phyloP scores from a whole-genome alignment of 495 filamentous ascomycete species.

The Penicillium chermesinum region DNA sequence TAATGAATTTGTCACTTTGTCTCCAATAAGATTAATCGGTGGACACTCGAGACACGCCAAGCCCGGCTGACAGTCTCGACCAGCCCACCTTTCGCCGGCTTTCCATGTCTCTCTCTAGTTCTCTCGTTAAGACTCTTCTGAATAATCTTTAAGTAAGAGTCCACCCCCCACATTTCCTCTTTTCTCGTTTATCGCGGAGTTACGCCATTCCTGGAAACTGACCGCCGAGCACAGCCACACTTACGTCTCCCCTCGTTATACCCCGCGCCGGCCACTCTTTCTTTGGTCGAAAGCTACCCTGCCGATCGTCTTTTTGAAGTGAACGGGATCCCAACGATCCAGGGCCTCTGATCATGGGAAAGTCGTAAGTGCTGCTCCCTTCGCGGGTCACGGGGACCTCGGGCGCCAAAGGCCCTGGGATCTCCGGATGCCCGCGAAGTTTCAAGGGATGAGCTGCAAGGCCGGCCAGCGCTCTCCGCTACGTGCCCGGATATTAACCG shows the following conservation, averaged over 20 bases:
- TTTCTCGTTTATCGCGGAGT: conserved; percentile 1
- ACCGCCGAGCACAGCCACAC: conserved; percentile 23
- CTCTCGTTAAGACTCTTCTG: too few relatives aligned
- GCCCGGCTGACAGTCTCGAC: background rate
- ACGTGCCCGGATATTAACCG: too few relatives aligned
- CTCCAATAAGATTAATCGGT: background rate
- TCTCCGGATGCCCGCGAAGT: background rate
- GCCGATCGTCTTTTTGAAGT: background rate
- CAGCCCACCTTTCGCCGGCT: background rate
- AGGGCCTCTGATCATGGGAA: conserved; percentile 35
- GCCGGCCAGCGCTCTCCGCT: too few relatives aligned
- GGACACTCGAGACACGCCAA: background rate
- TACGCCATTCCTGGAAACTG: background rate
- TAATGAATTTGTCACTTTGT: background rate
- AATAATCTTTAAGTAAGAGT: conserved; percentile 2
- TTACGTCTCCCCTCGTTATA: conserved; percentile 16
- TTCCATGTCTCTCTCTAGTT: background rate
- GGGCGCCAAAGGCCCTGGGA: background rate
- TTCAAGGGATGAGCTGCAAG: too few relatives aligned
- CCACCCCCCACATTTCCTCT: conserved; percentile 1
- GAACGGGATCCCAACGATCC: conserved; percentile 8
- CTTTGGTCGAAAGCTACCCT: too few relatives aligned
- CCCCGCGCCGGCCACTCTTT: conserved; percentile 18
- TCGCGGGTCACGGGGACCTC: conserved; percentile 1
- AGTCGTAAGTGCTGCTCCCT: conserved; percentile 36